Conservation (phyloP, 169 alveolate genomes). For the Cryptosporidium viatorum region DNA sequence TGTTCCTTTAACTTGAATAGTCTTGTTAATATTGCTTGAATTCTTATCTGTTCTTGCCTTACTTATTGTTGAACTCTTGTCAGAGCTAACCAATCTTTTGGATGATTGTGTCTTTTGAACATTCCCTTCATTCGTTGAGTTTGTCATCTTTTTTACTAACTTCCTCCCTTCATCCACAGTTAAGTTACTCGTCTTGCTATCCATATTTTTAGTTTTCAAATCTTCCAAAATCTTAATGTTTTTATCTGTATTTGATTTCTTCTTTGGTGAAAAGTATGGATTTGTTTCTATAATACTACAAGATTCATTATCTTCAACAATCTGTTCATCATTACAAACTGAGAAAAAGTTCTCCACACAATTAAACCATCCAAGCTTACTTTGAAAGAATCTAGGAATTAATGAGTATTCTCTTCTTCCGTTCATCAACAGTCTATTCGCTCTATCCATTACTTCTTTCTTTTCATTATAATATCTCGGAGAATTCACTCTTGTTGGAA, state of each 20-base stretch:
- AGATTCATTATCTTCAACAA: slow-evolving; percentile 4
- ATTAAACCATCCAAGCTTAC: slow-evolving; percentile 11
- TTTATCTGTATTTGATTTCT: not conserved
- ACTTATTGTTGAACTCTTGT: not conserved
- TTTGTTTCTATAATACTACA: not conserved
- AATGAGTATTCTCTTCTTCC: not conserved
- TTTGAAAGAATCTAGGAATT: slow-evolving; percentile 10
- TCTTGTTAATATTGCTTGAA: not conserved
- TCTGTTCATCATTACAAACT: slow-evolving; percentile 38
- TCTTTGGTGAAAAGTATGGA: slow-evolving; percentile 11
- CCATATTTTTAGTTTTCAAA: not conserved
- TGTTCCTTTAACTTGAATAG: not conserved
- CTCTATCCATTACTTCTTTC: slow-evolving; percentile 51
- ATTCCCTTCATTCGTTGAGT: not conserved
- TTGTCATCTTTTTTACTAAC: not conserved
- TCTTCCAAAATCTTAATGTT: not conserved
- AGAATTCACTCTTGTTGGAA: slow-evolving; percentile 67
- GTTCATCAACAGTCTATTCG: slow-evolving; percentile 25
- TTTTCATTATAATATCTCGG: slow-evolving; percentile 68
- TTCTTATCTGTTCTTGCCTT: not conserved
- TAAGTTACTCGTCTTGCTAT: not conserved
- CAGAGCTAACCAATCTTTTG: not conserved
- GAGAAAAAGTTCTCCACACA: slow-evolving; percentile 38
- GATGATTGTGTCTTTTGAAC: not conserved
- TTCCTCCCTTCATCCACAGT: not conserved